These are phyloP conservation scores for Cyberlindnera samutprakarnensis DNA, from an alignment of 805 yeast genomes.

Conservation along the genomic window DNA sequence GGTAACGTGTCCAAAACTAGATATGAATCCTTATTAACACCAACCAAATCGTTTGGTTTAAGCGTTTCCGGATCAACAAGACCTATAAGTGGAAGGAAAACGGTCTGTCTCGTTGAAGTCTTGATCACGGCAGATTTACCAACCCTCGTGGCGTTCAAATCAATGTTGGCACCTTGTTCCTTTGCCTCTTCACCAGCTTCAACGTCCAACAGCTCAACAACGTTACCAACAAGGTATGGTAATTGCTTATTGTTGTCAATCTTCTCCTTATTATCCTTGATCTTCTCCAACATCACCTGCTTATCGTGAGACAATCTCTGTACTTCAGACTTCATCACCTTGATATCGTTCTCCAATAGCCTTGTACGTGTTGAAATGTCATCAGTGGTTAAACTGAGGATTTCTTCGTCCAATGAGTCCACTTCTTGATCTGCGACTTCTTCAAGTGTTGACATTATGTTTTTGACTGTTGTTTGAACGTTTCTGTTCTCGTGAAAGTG, in stretches of 20 bases:
- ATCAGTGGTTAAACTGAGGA: slow-evolving; percentile 65
- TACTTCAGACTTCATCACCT: slow-evolving; percentile 86
- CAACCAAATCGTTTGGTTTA: slow-evolving; percentile 96
- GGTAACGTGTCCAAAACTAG: slow-evolving; percentile 90
- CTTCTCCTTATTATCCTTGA: slow-evolving; percentile 93
- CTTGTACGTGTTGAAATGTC: slow-evolving; percentile 84
- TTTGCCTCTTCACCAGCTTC: slow-evolving; percentile 76
- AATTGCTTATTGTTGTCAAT: slow-evolving; percentile 91
- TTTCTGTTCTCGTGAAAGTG: too few relatives aligned
- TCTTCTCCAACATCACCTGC: slow-evolving; percentile 85
- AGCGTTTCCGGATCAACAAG: slow-evolving; percentile 85
- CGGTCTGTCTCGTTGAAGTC: slow-evolving; percentile 96
- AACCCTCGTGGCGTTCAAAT: slow-evolving; percentile 79
- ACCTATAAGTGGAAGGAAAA: slow-evolving; percentile 92
- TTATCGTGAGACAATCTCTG: slow-evolving; percentile 90
- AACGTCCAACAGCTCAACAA: slow-evolving; percentile 87
- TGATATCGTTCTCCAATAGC: slow-evolving; percentile 88
- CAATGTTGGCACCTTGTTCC: slow-evolving; percentile 90
- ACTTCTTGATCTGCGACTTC: slow-evolving; percentile 54
- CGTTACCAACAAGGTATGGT: slow-evolving; percentile 94
- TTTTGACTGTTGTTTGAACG: too few relatives aligned
- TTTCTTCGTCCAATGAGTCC: slow-evolving; percentile 64
- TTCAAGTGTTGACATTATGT: slow-evolving; percentile 74
- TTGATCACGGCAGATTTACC: slow-evolving; percentile 98
- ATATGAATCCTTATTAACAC: slow-evolving; percentile 96